These are phyloP conservation scores for Chytriomyces sp. DNA, from an alignment of 192 early-diverging fungal species.

Conservation along the genomic window DNA sequence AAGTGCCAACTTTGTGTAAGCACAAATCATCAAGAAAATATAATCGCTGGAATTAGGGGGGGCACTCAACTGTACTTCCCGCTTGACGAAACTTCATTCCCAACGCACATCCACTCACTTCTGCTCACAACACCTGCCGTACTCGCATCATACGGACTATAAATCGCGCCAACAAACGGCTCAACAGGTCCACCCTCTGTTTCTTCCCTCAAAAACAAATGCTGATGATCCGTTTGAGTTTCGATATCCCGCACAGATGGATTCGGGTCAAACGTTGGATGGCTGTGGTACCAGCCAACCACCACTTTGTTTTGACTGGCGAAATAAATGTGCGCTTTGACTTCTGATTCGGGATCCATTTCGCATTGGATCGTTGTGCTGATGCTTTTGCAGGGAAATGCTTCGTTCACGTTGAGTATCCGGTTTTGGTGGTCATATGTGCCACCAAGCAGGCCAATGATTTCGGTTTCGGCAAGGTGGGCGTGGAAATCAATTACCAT, in stretches of 20 bases:
- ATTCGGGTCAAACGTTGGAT: conserved; percentile 89
- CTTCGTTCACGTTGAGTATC: conserved; percentile 64
- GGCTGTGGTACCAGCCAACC: conserved; percentile 97
- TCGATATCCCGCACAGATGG: conserved; percentile 90
- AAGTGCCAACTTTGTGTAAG: neutral
- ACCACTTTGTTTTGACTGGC: conserved; percentile 61
- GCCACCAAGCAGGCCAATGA: conserved; percentile 92
- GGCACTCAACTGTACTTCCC: conserved; percentile 57
- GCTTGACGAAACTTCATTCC: conserved; percentile 54
- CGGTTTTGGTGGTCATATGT: conserved; percentile 57
- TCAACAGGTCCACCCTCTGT: conserved; percentile 64
- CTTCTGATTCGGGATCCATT: conserved; percentile 89
- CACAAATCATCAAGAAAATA: neutral
- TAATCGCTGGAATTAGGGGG: neutral
- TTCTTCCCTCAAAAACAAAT: conserved; percentile 60
- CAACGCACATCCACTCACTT: conserved; percentile 65
- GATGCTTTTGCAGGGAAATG: conserved; percentile 81
- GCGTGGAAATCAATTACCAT: conserved; percentile 92
- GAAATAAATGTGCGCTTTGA: conserved; percentile 81
- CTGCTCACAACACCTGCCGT: conserved; percentile 60
- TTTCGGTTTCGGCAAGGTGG: conserved; percentile 88
- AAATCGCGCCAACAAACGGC: conserved; percentile 90
- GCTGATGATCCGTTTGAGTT: conserved; percentile 87
- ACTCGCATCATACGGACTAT: conserved; percentile 76
- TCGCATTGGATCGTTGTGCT: conserved; percentile 90